A percentile compares a stretch with the other conserved stretches of the same genome.
Conservation (phyloP, 108 stramenopile species). For the Bacterosira constricta region DNA sequence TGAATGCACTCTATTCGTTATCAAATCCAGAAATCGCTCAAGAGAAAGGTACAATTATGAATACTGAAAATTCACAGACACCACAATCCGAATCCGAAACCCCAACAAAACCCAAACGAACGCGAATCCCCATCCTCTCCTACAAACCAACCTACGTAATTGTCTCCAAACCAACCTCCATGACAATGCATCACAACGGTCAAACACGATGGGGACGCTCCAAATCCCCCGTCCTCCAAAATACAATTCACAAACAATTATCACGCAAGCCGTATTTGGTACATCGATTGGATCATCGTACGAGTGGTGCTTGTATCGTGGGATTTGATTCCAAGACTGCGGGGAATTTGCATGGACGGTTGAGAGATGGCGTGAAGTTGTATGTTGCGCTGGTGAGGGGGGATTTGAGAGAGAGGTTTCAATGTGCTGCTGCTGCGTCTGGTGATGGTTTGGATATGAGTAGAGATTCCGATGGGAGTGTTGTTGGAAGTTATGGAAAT, state of each 20-base stretch:
- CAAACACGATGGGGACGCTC: slow-evolving; percentile 17
- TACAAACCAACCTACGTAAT: slow-evolving; percentile 65
- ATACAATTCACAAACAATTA: slow-evolving; percentile 62
- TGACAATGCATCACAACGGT: slow-evolving; percentile 56
- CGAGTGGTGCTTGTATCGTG: slow-evolving; percentile 67
- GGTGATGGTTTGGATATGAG: background rate
- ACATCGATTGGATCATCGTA: slow-evolving; percentile 84
- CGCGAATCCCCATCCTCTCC: slow-evolving; percentile 57
- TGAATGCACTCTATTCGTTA: too few species aligned
- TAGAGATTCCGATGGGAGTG: background rate
- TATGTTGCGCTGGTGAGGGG: slow-evolving; percentile 76
- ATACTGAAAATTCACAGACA: too few species aligned
- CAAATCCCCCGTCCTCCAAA: slow-evolving; percentile 44
- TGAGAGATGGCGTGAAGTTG: slow-evolving; percentile 54
- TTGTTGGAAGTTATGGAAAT: background rate
- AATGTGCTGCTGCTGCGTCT: background rate
- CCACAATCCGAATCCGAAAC: too few species aligned
- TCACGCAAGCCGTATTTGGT: slow-evolving; percentile 68
- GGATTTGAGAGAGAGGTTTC: slow-evolving; percentile 47
- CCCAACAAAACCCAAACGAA: background rate
- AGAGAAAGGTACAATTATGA: too few species aligned
- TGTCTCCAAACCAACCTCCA: slow-evolving; percentile 69
- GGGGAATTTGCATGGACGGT: slow-evolving; percentile 44
- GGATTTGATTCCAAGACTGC: slow-evolving; percentile 63
- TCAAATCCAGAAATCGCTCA: too few species aligned